phyloP scores from a whole-genome alignment of 2,329 filamentous ascomycete genomes.

The Madurella mycetomatis region DNA sequence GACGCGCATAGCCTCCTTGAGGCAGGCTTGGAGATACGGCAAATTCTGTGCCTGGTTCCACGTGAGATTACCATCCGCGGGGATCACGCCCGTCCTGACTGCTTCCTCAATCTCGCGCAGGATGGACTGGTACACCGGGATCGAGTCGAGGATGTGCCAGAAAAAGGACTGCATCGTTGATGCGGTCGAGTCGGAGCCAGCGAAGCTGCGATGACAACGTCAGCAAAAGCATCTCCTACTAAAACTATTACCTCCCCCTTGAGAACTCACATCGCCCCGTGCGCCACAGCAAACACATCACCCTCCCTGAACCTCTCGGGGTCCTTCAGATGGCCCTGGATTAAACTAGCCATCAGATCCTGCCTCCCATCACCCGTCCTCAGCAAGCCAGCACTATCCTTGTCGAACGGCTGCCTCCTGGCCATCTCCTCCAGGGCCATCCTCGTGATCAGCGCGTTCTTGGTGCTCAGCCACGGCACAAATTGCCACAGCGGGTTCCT shows the following conservation, averaged over 20 bases:
- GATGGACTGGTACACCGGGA: constrained; percentile 38
- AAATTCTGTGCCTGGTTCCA: constrained; percentile 47
- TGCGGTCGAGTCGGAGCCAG: constrained; percentile 58
- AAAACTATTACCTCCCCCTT: background rate
- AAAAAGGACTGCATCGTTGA: constrained; percentile 56
- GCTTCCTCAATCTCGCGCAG: constrained; percentile 42
- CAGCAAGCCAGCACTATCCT: constrained; percentile 40
- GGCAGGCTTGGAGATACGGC: constrained; percentile 52
- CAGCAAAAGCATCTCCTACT: background rate
- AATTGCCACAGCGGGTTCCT: constrained; percentile 46
- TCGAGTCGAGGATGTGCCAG: constrained; percentile 44
- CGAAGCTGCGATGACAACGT: constrained; percentile 39
- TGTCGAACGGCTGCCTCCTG: constrained; percentile 43
- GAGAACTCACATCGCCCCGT: constrained; percentile 49
- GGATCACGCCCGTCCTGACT: constrained; percentile 33
- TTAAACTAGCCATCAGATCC: constrained; percentile 48
- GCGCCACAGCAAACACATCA: constrained; percentile 54
- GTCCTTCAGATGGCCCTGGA: constrained; percentile 49
- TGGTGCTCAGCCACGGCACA: constrained; percentile 45
- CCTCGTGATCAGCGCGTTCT: constrained; percentile 43
- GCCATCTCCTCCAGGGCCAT: constrained; percentile 49
- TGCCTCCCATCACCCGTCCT: constrained; percentile 41
- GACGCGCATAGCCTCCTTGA: constrained; percentile 53
- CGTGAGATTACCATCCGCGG: constrained; percentile 39
- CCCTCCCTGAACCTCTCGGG: constrained; percentile 44